Conservation (phyloP, 2,329 filamentous ascomycete genomes). For the Fusarium equiseti region DNA sequence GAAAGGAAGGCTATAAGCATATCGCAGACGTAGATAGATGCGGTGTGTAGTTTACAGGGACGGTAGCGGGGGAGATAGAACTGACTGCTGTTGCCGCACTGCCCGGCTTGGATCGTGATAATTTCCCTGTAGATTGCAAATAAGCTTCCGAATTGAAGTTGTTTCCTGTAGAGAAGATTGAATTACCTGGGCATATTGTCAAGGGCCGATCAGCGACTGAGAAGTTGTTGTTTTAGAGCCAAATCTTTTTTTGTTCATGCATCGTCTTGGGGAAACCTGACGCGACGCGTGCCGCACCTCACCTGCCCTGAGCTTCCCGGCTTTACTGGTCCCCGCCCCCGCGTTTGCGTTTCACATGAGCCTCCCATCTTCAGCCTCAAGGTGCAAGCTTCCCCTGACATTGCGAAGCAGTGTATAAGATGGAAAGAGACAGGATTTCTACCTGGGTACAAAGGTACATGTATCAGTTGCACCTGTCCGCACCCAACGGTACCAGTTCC, state of each 20-base stretch:
- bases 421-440: background rate
- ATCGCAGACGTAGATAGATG: conserved; percentile 13
- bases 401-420: background rate
- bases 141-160: conserved; percentile 12
- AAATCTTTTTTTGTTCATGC: conserved; percentile 25
- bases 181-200: conserved; percentile 46
- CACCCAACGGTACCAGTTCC: no score
- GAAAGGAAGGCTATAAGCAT: background rate
- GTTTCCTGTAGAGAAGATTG: background rate
- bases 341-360: conserved; percentile 35
- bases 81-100: conserved; percentile 99
- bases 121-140: conserved; percentile 78
- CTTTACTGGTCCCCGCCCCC: conserved; percentile 35
- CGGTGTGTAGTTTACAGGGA: background rate
- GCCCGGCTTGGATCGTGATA: conserved; percentile 98
- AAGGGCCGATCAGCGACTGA: conserved; percentile 13
- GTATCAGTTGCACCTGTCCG: no score
- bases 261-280: conserved; percentile 27
- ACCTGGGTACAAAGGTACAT: background rate
- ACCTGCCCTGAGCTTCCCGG: conserved; percentile 23
- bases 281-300: conserved; percentile 41
- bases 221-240: conserved; percentile 33
- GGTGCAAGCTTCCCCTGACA: background rate
- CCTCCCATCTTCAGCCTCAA: conserved; percentile 11
- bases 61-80: conserved; percentile 49